Evolutionary conservation across 176 grass and related monocot genomes (phyloP).

Genomic region (Metroxylon sagu): DNA sequence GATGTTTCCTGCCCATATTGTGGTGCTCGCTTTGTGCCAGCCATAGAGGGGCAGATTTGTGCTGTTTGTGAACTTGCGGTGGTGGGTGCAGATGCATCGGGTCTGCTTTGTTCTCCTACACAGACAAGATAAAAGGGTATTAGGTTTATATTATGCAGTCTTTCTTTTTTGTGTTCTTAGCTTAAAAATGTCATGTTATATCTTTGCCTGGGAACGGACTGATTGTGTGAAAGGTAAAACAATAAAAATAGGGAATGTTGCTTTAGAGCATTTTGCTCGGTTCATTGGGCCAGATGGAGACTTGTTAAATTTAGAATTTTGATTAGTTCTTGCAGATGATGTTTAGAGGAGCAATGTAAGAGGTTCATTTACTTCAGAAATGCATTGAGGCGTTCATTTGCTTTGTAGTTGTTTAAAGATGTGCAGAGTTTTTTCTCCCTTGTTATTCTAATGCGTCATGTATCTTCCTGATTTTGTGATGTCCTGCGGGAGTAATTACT

Average conservation of each 20-base stretch:
- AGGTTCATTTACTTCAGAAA: constrained; percentile 16
- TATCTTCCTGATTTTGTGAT: not conserved
- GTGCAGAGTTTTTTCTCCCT: not conserved
- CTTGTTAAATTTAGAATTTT: constrained; percentile 34
- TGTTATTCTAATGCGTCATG: not conserved
- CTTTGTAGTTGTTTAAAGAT: constrained; percentile 19
- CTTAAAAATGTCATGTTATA: constrained; percentile 27
- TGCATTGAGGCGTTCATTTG: constrained; percentile 13
- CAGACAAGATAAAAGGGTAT: constrained; percentile 64
- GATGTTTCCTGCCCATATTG: constrained; percentile 86
- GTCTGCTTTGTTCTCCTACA: constrained; percentile 72
- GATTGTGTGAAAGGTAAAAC: constrained; percentile 41
- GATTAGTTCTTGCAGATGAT: constrained; percentile 15
- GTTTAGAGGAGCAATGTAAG: constrained; percentile 34
- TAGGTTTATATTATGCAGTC: constrained; percentile 16
- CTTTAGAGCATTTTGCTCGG: constrained; percentile 20
- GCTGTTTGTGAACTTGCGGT: constrained; percentile 71
- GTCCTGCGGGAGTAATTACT: too few species aligned
- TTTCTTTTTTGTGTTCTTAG: constrained; percentile 20
- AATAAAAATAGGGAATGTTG: constrained; percentile 65
- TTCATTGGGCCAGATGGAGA: constrained; percentile 32
- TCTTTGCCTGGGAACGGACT: constrained; percentile 31
- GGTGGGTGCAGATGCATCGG: constrained; percentile 71
- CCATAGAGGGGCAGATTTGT: constrained; percentile 73
- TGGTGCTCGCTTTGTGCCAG: constrained; percentile 50